Conservation (phyloP, 139 green algal genomes). For the Ettlia oleoabundans region DNA sequence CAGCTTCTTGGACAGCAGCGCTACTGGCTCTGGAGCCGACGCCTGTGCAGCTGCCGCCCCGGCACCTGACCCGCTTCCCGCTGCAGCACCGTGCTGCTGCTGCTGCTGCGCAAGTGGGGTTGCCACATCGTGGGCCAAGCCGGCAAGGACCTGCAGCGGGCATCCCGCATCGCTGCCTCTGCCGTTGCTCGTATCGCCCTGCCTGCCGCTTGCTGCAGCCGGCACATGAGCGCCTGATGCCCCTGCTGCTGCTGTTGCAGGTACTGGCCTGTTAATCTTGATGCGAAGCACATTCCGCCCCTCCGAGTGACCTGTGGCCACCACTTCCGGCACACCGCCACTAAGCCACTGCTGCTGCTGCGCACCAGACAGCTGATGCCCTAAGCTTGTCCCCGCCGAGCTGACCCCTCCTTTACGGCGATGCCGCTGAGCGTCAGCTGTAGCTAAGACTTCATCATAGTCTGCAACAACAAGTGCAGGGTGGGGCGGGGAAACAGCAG, state of each 20-base stretch:
- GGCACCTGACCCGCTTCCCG: background rate
- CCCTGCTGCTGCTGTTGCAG: background rate
- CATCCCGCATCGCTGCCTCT: background rate
- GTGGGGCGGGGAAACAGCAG: too few relatives aligned
- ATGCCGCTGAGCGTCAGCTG: too few relatives aligned
- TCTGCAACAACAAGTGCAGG: too few relatives aligned
- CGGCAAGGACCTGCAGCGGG: constrained; percentile 6
- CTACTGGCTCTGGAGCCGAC: background rate
- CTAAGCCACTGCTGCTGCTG: background rate
- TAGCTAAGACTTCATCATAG: too few relatives aligned
- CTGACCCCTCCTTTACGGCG: too few relatives aligned
- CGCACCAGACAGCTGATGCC: too few relatives aligned
- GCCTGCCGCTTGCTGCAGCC: background rate
- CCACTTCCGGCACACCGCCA: background rate
- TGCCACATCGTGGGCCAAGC: constrained; percentile 4
- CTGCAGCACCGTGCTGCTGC: background rate
- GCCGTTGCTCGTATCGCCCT: background rate
- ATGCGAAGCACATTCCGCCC: constrained; percentile 10
- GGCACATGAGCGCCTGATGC: background rate
- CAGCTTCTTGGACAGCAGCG: constrained; percentile 30
- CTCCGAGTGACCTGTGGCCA: background rate
- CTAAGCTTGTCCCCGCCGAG: too few relatives aligned
- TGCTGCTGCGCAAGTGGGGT: background rate
- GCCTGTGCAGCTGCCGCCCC: background rate
- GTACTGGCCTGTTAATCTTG: constrained; percentile 10